Base-by-base conservation (phyloP, 139 green algal genomes). In the Deuterostichococcus epilithicus region DNA sequence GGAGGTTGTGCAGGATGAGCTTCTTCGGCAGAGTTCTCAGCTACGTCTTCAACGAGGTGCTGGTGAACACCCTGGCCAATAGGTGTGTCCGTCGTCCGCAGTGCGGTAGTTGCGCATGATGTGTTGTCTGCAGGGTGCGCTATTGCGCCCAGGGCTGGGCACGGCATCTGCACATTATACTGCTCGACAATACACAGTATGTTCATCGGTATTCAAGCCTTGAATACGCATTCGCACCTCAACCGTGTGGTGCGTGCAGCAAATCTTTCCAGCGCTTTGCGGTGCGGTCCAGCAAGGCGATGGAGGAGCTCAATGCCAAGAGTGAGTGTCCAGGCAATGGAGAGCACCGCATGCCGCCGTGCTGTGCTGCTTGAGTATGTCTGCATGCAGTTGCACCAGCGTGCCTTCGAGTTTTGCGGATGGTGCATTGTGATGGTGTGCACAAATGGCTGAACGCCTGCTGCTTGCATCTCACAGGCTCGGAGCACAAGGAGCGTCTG, bases 231-330 rank as follows among this genome's bases (percentile, higher is more conserved):
- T n/a, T n/a, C n/a, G n/a, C n/a, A n/a, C n/a, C n/a, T n/a, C n/a
- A n/a, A n/a, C n/a, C n/a, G n/a, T n/a, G n/a, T n/a, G n/a, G n/a
- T n/a, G 2, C 45, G 47, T 68, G 80, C 83, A 91, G 86, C 75
- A 81, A 76, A 30, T 80, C 76, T 28, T 93, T 93, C 78, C 89
- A 93, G 85, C 66, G 71, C n/a, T 92, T 93, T 84, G 89, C 88
- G 22, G 81, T 93, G 20, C 78, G 83, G 22, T 90, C 83, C 26
- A 87, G 84, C 72, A 74, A 79, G 8, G 44, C 82, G 39, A 74
- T 86, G 28, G 66, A 82, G 45, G 88, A 92, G 60, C 39, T 81
- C 32, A 70, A 76, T 25, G 84, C 90, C 63, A 93, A 92, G 70
- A 60, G 84, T 85, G 39, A 77, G 47, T 18, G 25, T n/a, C 26